Percentiles rank a stretch among this genome's conserved stretches.
These are phyloP conservation scores for Diaporthe nobilis DNA, from an alignment of 2,329 filamentous ascomycete genomes.

Conservation along the genomic window DNA sequence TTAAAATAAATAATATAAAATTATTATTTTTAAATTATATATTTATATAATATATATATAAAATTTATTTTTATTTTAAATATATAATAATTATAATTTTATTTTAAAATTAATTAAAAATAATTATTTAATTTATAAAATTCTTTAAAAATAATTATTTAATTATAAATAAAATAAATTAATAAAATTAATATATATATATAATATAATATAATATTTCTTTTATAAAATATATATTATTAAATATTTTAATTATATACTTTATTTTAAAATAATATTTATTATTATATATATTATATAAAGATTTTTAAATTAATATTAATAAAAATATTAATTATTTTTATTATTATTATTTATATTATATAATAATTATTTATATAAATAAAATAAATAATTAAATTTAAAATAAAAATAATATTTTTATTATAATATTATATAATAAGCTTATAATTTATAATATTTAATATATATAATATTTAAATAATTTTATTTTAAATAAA, in stretches of 20 bases:
- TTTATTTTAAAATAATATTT: neutral
- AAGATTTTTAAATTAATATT: neutral
- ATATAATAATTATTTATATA: neutral
- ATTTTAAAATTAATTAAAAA: too few species aligned
- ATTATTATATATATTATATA: slow-evolving; percentile 6
- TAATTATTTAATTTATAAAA: too few species aligned
- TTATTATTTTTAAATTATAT: too few species aligned
- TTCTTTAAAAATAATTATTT: too few species aligned
- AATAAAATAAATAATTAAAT: neutral
- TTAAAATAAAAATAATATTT: neutral
- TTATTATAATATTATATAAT: neutral
- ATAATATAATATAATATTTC: neutral
- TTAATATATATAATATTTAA: neutral
- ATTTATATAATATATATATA: too few species aligned
- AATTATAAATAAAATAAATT: too few species aligned
- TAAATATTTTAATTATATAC: neutral
- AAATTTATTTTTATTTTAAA: too few species aligned
- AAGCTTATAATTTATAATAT: neutral
- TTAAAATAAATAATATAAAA: too few species aligned
- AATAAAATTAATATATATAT: too few species aligned
- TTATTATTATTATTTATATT: neutral
- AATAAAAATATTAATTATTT: neutral
- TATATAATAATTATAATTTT: too few species aligned
- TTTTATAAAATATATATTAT: neutral
- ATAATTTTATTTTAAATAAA: neutral